Evolutionary conservation across 1,284 basidiomycete species (phyloP), one percentile per base, ranked within the genome.

Genomic region (Vanrija pseudolonga): DNA sequence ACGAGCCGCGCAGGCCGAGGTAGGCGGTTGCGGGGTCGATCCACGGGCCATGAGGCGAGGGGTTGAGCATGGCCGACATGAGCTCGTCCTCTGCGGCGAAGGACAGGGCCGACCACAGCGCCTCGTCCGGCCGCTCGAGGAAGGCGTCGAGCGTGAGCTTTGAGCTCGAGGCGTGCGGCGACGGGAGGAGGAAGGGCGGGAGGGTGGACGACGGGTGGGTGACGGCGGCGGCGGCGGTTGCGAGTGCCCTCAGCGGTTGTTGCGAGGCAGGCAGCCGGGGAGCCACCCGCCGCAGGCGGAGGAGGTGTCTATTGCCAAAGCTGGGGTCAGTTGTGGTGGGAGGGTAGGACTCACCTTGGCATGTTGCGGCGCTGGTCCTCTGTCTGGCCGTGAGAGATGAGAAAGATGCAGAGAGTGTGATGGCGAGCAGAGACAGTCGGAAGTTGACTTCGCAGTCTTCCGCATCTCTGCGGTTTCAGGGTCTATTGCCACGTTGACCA

Each of bases 81-180:
- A 66, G 63, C 50, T 69, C 69, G 4, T 63, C 59, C 45, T 71
- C 67, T 15, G 55, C 51, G 12, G 64, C 68, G 45, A 57, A 63
- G 22, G 24, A 49, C 45, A 55, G n/a, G n/a, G 47, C 44, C 17
- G 44, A 47, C 40, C 43, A 39, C 6, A 53, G 45, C 14, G 40
- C 45, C 23, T 55, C 20, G 17, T 22, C 23, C 17, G 17, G 32
- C 11, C 18, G 19, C 41, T 41, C 39, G 14, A 61, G 46, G 26
- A 58, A 58, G 6, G 51, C 49, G 26, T 69, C 67, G 45, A 69
- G 64, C 0, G 64, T 68, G 26, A 62, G 40, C 17, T 53, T 53
- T 6, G 65, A 67, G 18, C 59, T 60, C 8, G 68, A 61, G 6
- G 68, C 62, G 7, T 64, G 22, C 5, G 59, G 42, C 4, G 61